Base-by-base conservation (phyloP, 1,139 yeast genomes). In the Scheffersomyces lignicola region DNA sequence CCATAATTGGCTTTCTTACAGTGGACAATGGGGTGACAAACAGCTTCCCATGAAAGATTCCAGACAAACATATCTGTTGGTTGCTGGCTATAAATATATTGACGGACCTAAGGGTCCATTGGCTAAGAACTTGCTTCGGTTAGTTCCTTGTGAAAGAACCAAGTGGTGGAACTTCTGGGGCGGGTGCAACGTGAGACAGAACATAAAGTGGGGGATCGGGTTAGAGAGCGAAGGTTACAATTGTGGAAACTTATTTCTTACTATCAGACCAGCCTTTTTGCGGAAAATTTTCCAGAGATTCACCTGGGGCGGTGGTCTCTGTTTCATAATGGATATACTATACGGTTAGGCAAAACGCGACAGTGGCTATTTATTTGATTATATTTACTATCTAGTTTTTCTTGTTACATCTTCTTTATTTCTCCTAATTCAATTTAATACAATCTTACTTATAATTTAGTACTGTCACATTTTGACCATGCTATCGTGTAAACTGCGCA, bases 101-200 rank as follows among this genome's bases (percentile, higher is more conserved):
- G 89, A 84, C 51, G 98, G 97, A 0, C 98, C 98, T 3, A 64
- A 75, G 1, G 98, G 98, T 0, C 98, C 98, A 0, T 59, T 90
- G 37, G 69, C 73, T 42, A 92, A 92, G 58, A 84, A 88, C 51
- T 66, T 92, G 36, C 56, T 73, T 31, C 69, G 97, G 37, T 56
- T 65, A 2, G 73, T 78, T 12, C 80, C 94, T 1, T 92, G 98
- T 55, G 95, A 89, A 56, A 64, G 94, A 31, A 71, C 78, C 40
- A 89, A 88, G 56, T 87, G 96, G 96, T 83, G 88, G 85, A 82
- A 83, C 55, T 69, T 79, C 47, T 73, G 82, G 78, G 73, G 76
- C 35, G 83, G 88, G 1, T 92, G 98, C 59, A 83, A 83, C 13
- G 78, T 90, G 3, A 66, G 96, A 37, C 70, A 76, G 35, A 78